A percentile compares a stretch with the other conserved stretches of the same genome.
These are phyloP conservation scores for Aureobasidium melanogenum DNA, from an alignment of 2,329 filamentous ascomycete species.

Conservation along the genomic window DNA sequence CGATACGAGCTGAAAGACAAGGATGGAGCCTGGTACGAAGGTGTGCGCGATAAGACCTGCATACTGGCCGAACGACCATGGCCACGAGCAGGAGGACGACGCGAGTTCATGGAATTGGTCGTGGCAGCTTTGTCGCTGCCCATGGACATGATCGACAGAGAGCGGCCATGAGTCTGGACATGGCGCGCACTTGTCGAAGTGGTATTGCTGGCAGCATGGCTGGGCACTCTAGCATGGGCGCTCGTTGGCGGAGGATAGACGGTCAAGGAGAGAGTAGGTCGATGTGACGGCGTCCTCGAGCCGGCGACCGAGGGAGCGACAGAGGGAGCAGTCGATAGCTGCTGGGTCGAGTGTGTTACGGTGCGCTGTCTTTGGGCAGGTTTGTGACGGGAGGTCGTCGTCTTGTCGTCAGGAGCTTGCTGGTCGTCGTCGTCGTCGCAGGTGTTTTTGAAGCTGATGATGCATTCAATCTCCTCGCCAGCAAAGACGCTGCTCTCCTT, in stretches of 20 bases:
- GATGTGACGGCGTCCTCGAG: constrained; percentile 35
- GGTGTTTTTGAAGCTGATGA: constrained; percentile 91
- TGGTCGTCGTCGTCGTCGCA: constrained; percentile 37
- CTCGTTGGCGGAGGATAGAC: constrained; percentile 25
- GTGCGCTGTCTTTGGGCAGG: constrained; percentile 23
- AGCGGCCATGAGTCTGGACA: constrained; percentile 36
- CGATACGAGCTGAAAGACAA: constrained; percentile 16
- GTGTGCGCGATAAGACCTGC: constrained; percentile 49
- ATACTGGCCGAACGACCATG: constrained; percentile 75
- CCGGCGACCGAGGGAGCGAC: constrained; percentile 16
- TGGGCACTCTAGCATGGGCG: neutral
- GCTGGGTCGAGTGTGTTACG: constrained; percentile 28
- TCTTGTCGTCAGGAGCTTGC: constrained; percentile 20
- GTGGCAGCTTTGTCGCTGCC: constrained; percentile 33
- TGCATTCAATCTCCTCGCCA: constrained; percentile 90
- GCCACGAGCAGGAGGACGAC: constrained; percentile 45
- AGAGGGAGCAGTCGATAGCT: constrained; percentile 13
- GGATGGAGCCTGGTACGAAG: neutral
- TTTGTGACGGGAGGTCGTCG: constrained; percentile 7
- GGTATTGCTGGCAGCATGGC: neutral
- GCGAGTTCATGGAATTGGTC: constrained; percentile 13
- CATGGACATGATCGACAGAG: constrained; percentile 42
- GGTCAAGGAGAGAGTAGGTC: constrained; percentile 56
- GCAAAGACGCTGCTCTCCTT: constrained; percentile 91
- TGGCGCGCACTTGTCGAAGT: constrained; percentile 27